phyloP scores from a whole-genome alignment of 2,329 filamentous ascomycete genomes.

The Coniochaeta pulveracea region DNA sequence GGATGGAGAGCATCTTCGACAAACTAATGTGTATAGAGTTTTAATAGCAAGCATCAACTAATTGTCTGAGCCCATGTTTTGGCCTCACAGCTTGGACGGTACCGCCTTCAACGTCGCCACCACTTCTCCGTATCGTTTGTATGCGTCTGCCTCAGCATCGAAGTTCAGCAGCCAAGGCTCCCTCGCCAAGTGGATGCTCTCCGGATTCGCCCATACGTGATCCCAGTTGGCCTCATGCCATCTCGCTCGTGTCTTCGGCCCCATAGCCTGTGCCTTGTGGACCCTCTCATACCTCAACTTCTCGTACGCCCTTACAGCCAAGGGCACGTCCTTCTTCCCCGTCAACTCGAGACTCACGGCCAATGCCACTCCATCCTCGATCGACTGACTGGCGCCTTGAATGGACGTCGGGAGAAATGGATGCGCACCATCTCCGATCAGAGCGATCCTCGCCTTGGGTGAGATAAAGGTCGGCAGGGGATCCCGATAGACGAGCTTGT shows the following conservation, averaged over 20 bases:
- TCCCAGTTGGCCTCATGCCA: constrained; percentile 20
- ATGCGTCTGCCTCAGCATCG: constrained; percentile 19
- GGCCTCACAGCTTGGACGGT: background rate
- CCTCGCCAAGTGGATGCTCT: constrained; percentile 16
- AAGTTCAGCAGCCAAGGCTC: constrained; percentile 19
- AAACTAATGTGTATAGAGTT: too few species aligned
- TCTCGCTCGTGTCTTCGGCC: constrained; percentile 17
- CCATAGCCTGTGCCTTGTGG: constrained; percentile 19
- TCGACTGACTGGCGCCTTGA: constrained; percentile 26
- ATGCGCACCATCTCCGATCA: constrained; percentile 29
- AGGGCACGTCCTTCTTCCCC: constrained; percentile 11
- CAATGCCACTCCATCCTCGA: constrained; percentile 28
- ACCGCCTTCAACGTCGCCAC: constrained; percentile 6
- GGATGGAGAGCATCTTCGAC: too few species aligned
- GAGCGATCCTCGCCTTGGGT: constrained; percentile 19
- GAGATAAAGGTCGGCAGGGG: constrained; percentile 22
- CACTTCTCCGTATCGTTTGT: constrained; percentile 13
- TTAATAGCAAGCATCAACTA: too few species aligned
- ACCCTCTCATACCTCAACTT: constrained; percentile 19
- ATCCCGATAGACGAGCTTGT: constrained; percentile 17
- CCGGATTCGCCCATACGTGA: constrained; percentile 15
- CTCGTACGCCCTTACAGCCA: constrained; percentile 17
- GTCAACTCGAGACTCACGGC: constrained; percentile 20
- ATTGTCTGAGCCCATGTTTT: too few species aligned
- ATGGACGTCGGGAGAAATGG: constrained; percentile 27